phyloP scores from a whole-genome alignment of 345 rosid species.

The Raphanus sativus region DNA sequence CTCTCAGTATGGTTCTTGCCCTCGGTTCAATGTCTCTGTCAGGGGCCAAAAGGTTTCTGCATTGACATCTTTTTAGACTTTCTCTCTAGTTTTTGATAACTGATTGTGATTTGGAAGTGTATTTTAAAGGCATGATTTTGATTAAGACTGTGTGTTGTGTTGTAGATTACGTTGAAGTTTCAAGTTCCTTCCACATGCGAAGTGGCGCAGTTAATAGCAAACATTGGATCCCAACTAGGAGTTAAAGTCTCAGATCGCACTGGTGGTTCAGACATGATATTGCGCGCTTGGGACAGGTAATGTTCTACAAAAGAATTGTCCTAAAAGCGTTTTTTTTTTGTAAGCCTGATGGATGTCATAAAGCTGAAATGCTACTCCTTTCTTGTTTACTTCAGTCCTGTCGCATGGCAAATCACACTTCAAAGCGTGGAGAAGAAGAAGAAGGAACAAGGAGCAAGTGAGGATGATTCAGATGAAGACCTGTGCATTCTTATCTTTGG shows the following conservation, averaged over 20 bases:
- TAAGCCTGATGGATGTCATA: background rate
- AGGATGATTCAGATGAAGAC: constrained; percentile 48
- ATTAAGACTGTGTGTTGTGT: constrained; percentile 14
- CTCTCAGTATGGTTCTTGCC: constrained; percentile 54
- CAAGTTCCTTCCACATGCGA: constrained; percentile 78
- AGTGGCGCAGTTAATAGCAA: constrained; percentile 70
- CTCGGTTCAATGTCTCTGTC: constrained; percentile 68
- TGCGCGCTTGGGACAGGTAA: constrained; percentile 96
- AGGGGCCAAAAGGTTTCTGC: constrained; percentile 84
- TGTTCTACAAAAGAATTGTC: background rate
- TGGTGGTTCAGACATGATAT: constrained; percentile 74
- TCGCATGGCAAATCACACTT: constrained; percentile 86
- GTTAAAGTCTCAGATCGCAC: constrained; percentile 62
- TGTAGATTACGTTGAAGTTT: constrained; percentile 75
- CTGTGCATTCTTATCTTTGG: constrained; percentile 76
- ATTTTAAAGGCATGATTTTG: background rate
- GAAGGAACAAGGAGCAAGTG: constrained; percentile 41
- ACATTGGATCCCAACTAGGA: constrained; percentile 77
- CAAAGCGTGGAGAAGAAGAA: constrained; percentile 45
- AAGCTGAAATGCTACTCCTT: background rate
- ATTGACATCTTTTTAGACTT: background rate
- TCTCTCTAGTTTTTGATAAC: background rate
- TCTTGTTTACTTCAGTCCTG: constrained; percentile 60
- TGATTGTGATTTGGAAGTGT: background rate
- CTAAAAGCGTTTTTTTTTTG: background rate